Conservation (phyloP, 176 grass and related monocot genomes). For the Secale cereale region DNA sequence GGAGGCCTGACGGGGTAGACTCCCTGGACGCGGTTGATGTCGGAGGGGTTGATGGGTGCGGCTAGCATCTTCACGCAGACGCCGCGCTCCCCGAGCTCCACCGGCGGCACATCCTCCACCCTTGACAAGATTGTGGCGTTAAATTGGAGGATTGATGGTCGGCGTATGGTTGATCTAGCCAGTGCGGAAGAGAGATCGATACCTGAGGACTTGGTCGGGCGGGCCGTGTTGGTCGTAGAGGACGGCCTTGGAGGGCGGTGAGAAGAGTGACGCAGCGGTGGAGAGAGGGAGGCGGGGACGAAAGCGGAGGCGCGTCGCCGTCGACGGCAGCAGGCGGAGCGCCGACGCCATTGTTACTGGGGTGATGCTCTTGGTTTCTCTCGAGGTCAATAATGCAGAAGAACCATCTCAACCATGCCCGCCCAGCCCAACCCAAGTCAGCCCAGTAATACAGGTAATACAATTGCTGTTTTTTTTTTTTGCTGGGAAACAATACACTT, state of each 20-base stretch:
- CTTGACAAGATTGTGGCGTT: neutral
- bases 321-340: slow-evolving; percentile 13
- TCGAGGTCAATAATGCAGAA: neutral
- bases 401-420: neutral
- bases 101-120: slow-evolving; percentile 44
- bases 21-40: slow-evolving; percentile 88
- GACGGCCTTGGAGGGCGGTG: slow-evolving; percentile 57
- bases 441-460: neutral
- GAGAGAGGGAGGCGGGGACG: slow-evolving; percentile 24
- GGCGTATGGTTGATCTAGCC: neutral
- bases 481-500: too few relatives aligned
- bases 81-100: slow-evolving; percentile 49
- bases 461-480: too few relatives aligned
- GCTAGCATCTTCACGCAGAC: slow-evolving; percentile 92
- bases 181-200: neutral
- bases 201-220: slow-evolving; percentile 68
- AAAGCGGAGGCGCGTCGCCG: slow-evolving; percentile 1
- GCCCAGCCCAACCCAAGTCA: neutral
- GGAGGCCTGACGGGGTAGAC: slow-evolving; percentile 84
- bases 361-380: neutral
- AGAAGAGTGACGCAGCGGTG: neutral
- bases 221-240: slow-evolving; percentile 70
- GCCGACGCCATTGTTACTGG: slow-evolving; percentile 19
- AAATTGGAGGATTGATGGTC: neutral
- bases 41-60: slow-evolving; percentile 92